Conservation (phyloP, 108 stramenopile genomes). For the Epithemia pelagica region DNA sequence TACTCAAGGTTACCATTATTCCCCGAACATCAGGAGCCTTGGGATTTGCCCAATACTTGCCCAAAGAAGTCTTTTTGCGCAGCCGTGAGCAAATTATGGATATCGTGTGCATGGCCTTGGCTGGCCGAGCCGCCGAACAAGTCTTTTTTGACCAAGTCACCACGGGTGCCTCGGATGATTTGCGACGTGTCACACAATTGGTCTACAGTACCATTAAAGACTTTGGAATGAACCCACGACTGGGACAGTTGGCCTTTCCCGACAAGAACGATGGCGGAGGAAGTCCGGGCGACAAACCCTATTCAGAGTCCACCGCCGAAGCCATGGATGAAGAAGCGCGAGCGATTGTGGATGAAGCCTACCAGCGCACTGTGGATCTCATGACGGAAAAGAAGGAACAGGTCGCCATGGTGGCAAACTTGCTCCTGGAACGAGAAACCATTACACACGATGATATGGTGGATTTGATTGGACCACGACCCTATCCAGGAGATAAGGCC, state of each 20-base stretch:
- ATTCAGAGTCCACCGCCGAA: slow-evolving; percentile 90
- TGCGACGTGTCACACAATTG: slow-evolving; percentile 88
- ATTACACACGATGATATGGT: slow-evolving; percentile 94
- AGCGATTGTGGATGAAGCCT: slow-evolving; percentile 86
- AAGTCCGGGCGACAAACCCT: slow-evolving; percentile 79
- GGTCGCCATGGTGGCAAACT: slow-evolving; percentile 75
- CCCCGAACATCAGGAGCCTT: slow-evolving; percentile 87
- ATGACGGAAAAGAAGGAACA: slow-evolving; percentile 72
- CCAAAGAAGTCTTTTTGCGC: slow-evolving; percentile 85
- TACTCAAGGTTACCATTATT: slow-evolving; percentile 96
- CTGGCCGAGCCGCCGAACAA: slow-evolving; percentile 92
- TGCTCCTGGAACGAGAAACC: slow-evolving; percentile 93
- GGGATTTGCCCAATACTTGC: slow-evolving; percentile 95
- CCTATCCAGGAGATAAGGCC: slow-evolving; percentile 66
- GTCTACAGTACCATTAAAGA: slow-evolving; percentile 88
- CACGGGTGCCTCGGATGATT: slow-evolving; percentile 93
- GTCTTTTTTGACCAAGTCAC: slow-evolving; percentile 92
- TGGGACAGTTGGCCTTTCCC: slow-evolving; percentile 93
- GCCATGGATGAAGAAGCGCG: slow-evolving; percentile 96
- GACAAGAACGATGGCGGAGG: slow-evolving; percentile 65
- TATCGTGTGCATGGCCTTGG: slow-evolving; percentile 95
- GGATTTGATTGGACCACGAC: slow-evolving; percentile 84
- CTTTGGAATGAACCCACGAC: slow-evolving; percentile 92
- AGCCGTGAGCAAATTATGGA: slow-evolving; percentile 90
- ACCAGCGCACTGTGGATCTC: slow-evolving; percentile 71